Base-by-base conservation (phyloP, 352 stramenopile species). In the Globisporangium spiculum region DNA sequence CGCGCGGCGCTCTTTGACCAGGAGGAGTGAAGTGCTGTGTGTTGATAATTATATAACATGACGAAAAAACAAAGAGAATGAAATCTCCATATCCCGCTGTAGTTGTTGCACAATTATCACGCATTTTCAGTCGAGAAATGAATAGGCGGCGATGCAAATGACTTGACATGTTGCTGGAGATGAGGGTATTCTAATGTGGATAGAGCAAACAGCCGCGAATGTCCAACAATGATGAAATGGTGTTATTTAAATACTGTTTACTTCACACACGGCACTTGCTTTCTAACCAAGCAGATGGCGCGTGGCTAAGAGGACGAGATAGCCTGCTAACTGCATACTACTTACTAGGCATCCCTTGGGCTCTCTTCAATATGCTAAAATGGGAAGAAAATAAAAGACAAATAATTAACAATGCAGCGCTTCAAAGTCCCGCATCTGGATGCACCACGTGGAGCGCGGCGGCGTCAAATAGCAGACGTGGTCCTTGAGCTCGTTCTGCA, bases 391-490 rank as follows among this genome's bases (percentile, higher is more conserved):
- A 48, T 27, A 46, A 30, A 48, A 61, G 20, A 61, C 48, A 44
- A 36, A 59, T 63, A 52, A 24, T 78, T 64, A 89, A 50, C 81
- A 89, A 12, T 88, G 73, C 32, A 89, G 74, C 32, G 62, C 74
- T 36, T 93, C 86, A 53, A 94, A 89, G 76, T 87, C 67, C 38
- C 87, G 84, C 80, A 90, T 94, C 65, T 94, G 86, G 68, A 94
- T 92, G 78, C 80, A 81, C 86, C 86, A 94, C 32, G 86, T 94
- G 4, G 86, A 91, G 36, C 84, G 83, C 27, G 86, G 86, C 50
- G 86, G 86, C 56, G 84, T 92, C 14, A 94, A 77, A 54, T 91
- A 80, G 55, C 85, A 79, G 10, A 64, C 68, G 5, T 75, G 67
- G 48, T 78, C 76, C 26, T 80, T 66, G 26, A 66, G 52, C 57